Evolutionary conservation across 1,284 basidiomycete species (phyloP), one percentile per base, ranked within the genome.

Genomic region (Veloporphyrellus conicus): DNA sequence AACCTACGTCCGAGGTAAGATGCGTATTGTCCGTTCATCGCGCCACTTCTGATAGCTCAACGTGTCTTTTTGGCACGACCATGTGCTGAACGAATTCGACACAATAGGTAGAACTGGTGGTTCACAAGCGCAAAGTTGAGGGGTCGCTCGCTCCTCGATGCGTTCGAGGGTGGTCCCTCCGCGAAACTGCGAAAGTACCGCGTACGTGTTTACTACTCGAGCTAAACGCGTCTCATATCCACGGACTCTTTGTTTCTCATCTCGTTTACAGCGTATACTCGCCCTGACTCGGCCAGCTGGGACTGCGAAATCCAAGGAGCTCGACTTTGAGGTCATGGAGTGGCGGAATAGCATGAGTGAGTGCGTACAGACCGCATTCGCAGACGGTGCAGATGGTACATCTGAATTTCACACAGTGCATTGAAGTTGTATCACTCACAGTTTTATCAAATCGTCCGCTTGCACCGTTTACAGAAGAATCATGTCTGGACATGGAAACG

Each of bases 231-330:
- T 7, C 6, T 12, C 6, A 22, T 34, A 37, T 15, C 33, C 45
- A 15, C 16, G 8, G 14, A 18, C n/a, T 15, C 5, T 6, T 43
- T 36, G n/a, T n/a, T n/a, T n/a, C n/a, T n/a, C n/a, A n/a, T n/a
- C n/a, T 43, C 45, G 25, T 16, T 16, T 35, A 10, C 53, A 93
- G 92, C 78, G 90, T 32, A 80, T 99, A 19, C 77, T 98, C 2
- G 81, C 83, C 0, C 70, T 99, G 8, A 90, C 89, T 2, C 95
- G 96, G 2, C 91, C 92, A 0, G 86, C 93, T 8, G 96, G 95
- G 1, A 81, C 84, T 0, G 95, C 83, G 0, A 99, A 99, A 7
- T 76, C 90, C 0, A 68, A 72, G 19, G 87, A 95, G 57, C 70
- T 96, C 50, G 80, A 77, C 3, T 81, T 90, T 42, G 87, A 94